Percentiles rank a stretch among this genome's conserved stretches.
phyloP scores from a whole-genome alignment of 257 asterid species.

The Solanum okadae region DNA sequence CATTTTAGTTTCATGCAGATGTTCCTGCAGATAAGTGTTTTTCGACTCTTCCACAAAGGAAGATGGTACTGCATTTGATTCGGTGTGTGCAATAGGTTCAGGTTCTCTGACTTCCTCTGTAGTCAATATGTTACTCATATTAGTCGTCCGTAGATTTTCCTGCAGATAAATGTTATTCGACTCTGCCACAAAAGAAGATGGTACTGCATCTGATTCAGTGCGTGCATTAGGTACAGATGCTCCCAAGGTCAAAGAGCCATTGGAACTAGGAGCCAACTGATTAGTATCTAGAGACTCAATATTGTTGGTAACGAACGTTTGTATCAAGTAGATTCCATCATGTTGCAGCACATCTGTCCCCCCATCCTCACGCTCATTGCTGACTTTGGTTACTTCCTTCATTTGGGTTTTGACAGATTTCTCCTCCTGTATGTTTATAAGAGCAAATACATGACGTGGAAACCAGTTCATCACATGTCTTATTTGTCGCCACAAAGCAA shows the following conservation, averaged over 20 bases:
- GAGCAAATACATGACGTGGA: conserved; percentile 17
- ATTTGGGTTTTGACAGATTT: conserved; percentile 6
- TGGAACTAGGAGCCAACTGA: conserved; percentile 22
- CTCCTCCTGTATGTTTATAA: conserved; percentile 14
- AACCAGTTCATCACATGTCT: conserved; percentile 37
- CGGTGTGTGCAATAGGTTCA: conserved; percentile 12
- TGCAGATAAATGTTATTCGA: conserved; percentile 23
- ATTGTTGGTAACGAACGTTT: conserved; percentile 15
- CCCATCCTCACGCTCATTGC: conserved; percentile 4
- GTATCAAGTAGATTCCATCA: neutral
- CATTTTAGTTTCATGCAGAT: conserved; percentile 19
- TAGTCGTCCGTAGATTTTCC: conserved; percentile 18
- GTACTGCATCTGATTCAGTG: conserved; percentile 15
- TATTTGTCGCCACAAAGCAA: conserved; percentile 38
- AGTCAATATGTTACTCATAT: conserved; percentile 21
- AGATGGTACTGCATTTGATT: conserved; percentile 12
- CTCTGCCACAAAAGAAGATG: conserved; percentile 18
- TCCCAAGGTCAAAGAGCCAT: conserved; percentile 14
- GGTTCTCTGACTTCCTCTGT: conserved; percentile 17
- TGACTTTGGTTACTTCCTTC: conserved; percentile 23
- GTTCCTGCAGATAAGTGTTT: conserved; percentile 25
- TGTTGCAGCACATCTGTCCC: conserved; percentile 19
- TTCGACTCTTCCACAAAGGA: conserved; percentile 15
- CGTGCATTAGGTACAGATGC: conserved; percentile 17
- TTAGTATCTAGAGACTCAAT: conserved; percentile 15